Conservation (phyloP, 805 yeast species). For the Kregervanrija fluxuum region DNA sequence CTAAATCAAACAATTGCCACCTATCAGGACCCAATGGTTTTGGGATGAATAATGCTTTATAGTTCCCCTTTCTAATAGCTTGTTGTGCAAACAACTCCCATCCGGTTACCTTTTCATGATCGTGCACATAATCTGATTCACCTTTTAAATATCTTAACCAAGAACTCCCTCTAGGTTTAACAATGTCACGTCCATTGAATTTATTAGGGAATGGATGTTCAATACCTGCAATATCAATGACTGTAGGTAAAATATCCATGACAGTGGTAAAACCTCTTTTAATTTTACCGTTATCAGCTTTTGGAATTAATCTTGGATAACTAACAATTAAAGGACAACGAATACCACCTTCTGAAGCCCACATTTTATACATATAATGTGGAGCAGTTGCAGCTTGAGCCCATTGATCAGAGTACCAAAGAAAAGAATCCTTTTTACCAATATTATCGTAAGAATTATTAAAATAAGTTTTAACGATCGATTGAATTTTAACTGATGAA, state of each 20-base stretch:
- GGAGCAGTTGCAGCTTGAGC: slow-evolving; percentile 61
- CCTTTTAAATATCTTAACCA: slow-evolving; percentile 34
- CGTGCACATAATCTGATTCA: slow-evolving; percentile 27
- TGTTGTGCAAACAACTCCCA: slow-evolving; percentile 56
- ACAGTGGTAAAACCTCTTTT: slow-evolving; percentile 43
- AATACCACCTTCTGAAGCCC: slow-evolving; percentile 56
- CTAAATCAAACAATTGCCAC: slow-evolving; percentile 42
- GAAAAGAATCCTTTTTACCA: slow-evolving; percentile 41
- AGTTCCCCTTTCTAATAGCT: slow-evolving; percentile 44
- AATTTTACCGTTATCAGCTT: slow-evolving; percentile 22
- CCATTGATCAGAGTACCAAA: slow-evolving; percentile 51
- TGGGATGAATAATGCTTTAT: slow-evolving; percentile 43
- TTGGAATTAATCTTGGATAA: slow-evolving; percentile 30
- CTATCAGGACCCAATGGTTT: slow-evolving; percentile 40
- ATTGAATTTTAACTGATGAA: slow-evolving; percentile 20
- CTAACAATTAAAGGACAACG: slow-evolving; percentile 47
- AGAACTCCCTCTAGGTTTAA: slow-evolving; percentile 38
- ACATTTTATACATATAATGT: slow-evolving; percentile 44
- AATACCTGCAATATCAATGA: slow-evolving; percentile 42
- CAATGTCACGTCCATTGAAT: slow-evolving; percentile 38
- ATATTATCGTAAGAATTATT: slow-evolving; percentile 40
- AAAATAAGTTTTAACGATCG: slow-evolving; percentile 28
- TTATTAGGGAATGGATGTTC: slow-evolving; percentile 31
- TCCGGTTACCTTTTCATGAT: slow-evolving; percentile 39
- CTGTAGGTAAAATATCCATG: slow-evolving; percentile 54